Evolutionary conservation across 176 grass and related monocot genomes (phyloP), one percentile per base, ranked within the genome.

Genomic region (Tillandsia leiboldiana): DNA sequence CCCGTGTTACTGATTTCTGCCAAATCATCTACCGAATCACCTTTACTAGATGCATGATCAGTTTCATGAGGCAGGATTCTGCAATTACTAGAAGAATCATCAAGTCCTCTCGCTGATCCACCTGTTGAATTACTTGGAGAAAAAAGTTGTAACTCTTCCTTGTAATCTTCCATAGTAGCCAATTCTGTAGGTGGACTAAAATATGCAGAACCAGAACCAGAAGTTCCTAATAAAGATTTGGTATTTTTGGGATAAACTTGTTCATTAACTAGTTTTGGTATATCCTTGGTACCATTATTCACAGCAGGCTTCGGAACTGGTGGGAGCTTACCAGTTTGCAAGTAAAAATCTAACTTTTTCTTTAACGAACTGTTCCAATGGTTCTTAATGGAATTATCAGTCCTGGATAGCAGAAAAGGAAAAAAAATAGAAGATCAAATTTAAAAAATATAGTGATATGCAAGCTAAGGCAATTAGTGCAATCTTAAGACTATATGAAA

Each of bases 331-430:
- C 51, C 75, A 50, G 73, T 65, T 48, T 59, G 59, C 52, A 48
- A 51, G 51, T 83, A 90, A 50, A 75, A 65, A 42, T 99, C 90
- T 82, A 87, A 74, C 70, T 90, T 93, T 75, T 99, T 99, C 81
- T 86, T 94, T 71, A 99, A 87, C 61, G 90, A 99, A 74, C 95
- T 99, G 68, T 99, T 99, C 95, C 95, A 99, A 64, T 99, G 95
- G 82, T 99, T 94, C 78, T 99, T 94, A 79, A 99, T 99, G 12
- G 95, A 87, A 80, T 99, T 99, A 75, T 99, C 95, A 24, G 95
- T 94, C 90, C 95, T 99, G 79, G 10, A 70, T 64, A 87, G 48
- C 70, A 75, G 64, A 75, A 75, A 33, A 11, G 70, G 70, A 12
- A 78, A 50, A 18, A 70, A 17, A 50, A 51, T n/a, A n/a, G n/a